Evolutionary conservation across 2,329 filamentous ascomycete genomes (phyloP), one percentile per base, ranked within the genome.

Genomic region (Dothidotthia symphoricarpi): DNA sequence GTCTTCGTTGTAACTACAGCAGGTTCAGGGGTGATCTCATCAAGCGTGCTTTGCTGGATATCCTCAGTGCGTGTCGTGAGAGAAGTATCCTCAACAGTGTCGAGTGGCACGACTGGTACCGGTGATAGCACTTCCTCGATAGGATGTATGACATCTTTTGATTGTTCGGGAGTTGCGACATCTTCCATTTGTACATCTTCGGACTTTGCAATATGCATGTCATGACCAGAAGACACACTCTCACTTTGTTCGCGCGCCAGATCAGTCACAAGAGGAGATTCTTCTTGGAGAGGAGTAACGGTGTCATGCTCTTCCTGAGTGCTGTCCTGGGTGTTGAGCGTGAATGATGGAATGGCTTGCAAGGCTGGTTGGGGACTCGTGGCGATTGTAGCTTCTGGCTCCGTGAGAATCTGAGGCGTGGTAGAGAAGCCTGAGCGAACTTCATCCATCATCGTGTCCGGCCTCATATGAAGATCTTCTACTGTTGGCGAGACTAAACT

Each of bases 191-290:
- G 29, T 6, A 32, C 38, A 27, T 43, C 33, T 28, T 42, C 39
- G n/a, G 16, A n/a, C 14, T 31, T 40, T 15, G 36, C 33, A 19
- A 41, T 39, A 13, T 17, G 16, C 29, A 29, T 22, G 10, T 49
- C 33, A 13, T 37, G 31, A 16, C 27, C 27, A n/a, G 34, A 26
- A 16, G 28, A 19, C 1, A 22, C 2, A 6, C 15, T 33, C 41
- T 64, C 61, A 40, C 52, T 63, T 33, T 52, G 51, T 34, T 53
- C 53, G 16, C 39, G 53, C 11, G 45, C 39, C 19, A 55, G 31
- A 41, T 41, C 30, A 36, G 57, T 43, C 13, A 42, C 36, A 51
- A 34, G 12, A 9, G 31, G 11, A 2, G 36, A 14, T 13, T 51
- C 49, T 32, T 43, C 43, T 17, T 42, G 33, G 10, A 27, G 14